Base-by-base conservation (phyloP, 805 yeast species). In the Candida wancherniae region DNA sequence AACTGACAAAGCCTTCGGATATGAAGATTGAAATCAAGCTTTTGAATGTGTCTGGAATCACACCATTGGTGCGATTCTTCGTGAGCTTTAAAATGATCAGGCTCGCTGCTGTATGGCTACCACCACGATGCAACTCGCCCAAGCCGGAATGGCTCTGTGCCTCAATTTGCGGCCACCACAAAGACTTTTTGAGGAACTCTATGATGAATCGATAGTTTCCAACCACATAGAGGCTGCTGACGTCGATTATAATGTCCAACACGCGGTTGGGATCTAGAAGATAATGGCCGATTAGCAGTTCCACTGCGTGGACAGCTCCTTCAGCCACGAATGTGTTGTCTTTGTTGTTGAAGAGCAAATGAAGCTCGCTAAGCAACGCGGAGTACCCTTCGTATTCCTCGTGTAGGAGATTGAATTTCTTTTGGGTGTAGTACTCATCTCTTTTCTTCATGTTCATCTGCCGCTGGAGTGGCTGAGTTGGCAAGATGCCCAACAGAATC, bases 331-430 rank as follows among this genome's bases (percentile, higher is more conserved):
- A 58, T 3, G 46, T 39, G 6, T 70, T 54, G 33, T 70, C 68
- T 3, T 60, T 57, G 19, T 67, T 63, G 15, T 48, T 45, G 31
- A 71, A 58, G 1, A 75, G 64, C 3, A 55, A 39, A 32, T 60
- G 53, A 9, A 81, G 39, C 28, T 78, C 74, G 2, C 67, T 67
- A 1, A 77, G 52, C 19, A 84, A 58, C 43, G 76, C 78, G 9
- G 94, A 56, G 55, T 75, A 87, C 1, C 96, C 97, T 48, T 81
- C 86, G 15, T 77, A 62, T 39, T 82, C 82, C 53, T 88, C 95
- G 29, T 77, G 73, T 6, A 84, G 46, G 11, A 86, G 59, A 36
- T 83, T 81, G 58, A 64, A 85, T 41, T 78, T 75, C 48, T 67
- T 67, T 37, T 75, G 63, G 32, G 77, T 61, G 51, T 63, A 62